Base-by-base conservation (phyloP, 2,329 filamentous ascomycete genomes). In the Paradendryphiella salina region DNA sequence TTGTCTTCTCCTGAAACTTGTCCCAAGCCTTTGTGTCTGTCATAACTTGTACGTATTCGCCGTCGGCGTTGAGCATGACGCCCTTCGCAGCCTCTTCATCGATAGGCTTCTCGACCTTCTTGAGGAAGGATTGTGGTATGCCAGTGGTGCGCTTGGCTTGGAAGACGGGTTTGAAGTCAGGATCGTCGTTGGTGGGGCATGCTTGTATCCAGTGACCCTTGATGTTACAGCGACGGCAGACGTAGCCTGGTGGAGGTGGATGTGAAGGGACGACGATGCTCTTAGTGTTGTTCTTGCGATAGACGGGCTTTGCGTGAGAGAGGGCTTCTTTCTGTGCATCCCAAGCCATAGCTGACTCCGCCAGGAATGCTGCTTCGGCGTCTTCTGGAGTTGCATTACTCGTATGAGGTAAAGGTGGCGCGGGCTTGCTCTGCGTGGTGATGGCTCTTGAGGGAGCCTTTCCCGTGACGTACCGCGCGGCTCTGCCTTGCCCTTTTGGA, bases 131-230 rank as follows among this genome's bases (percentile, higher is more conserved):
- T 59, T 90, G 88, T 14, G 94, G 94, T 63, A 99, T 99, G 60
- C 94, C 94, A 34, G 94, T 99, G 4, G 94, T 97, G 54, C 93
- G 87, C 80, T 96, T 97, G 59, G 97, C 90, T 54, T 93, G 86
- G 41, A 92, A 90, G 46, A 90, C 88, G 61, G 92, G 92, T 75
- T 99, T 94, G 73, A 92, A 97, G 54, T 91, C 92, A 3, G 94
- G 93, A 61, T 99, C 92, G 72, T 96, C 90, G 73, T 99, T 99
- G n/a, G 93, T 99, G 5, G 94, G 94, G 69, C 94, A 99, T 44
- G 90, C 84, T 76, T 97, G 93, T 57, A 99, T 99, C 93, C 93
- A 99, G 73, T 99, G 94, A n/a, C 92, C 94, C 77, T 96, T 96
- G 73, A 96, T 88, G 55, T 91, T 89, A 75, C 94, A 99, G 41